Base-by-base conservation (phyloP, 169 alveolate genomes). In the Plasmodium inui region DNA sequence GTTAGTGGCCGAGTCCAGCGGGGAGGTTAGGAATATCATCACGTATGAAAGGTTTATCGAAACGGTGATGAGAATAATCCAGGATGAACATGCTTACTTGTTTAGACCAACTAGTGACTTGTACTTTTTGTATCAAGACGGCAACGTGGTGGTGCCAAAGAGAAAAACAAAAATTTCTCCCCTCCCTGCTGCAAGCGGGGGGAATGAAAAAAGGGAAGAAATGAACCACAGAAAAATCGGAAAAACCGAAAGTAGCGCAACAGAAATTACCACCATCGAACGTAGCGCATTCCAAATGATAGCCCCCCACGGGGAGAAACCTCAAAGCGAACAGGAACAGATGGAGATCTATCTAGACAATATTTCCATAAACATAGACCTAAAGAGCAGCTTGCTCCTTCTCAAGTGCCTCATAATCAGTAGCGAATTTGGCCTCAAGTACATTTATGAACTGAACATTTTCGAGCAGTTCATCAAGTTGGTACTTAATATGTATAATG, bases 351-450 rank as follows among this genome's bases (percentile, higher is more conserved):
- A 86, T 22, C 78, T 86, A 28, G 93, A 86, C 46, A 86, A 76
- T 17, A 86, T 86, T 14, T 41, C 88, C 7, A 34, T 86, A 53
- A 86, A 86, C 71, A 53, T 86, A 86, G 93, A 86, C 61, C 78
- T 86, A 3, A 86, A 76, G 28, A 86, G 86, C 46, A 86, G 93
- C 67, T 53, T 86, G 26, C 44, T 86, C 78, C 93, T 86, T 32
- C 73, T 86, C 19, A 74, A 86, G 17, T 74, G 85, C 37, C 61
- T 86, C 39, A 86, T 86, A 74, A 86, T 86, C 28, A 34, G 71
- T 41, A 86, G 93, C 32, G 93, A 86, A 32, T 86, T 86, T 86
- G 93, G 84, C 44, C 70, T 76, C 37, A 86, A 86, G 44, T 86
- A 86, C 70, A 76, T 86, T 53, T 86, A 39, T 26, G 93, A 86